phyloP scores from a whole-genome alignment of 2,329 filamentous ascomycete species.

The Verticillium klebahnii region DNA sequence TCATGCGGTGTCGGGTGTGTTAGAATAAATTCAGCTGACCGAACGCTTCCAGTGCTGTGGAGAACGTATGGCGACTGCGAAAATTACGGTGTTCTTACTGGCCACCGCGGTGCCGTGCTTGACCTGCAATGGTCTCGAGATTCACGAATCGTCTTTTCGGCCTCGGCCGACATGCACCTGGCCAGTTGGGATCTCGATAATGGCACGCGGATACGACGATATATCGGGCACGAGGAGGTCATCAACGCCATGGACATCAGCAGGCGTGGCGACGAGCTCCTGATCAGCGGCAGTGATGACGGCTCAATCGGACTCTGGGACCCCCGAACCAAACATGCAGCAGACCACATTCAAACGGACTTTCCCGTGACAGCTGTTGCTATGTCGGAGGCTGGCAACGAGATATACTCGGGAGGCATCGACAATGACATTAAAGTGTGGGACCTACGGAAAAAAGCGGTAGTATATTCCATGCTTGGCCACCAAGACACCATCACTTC shows the following conservation, averaged over 20 bases:
- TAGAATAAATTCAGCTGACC: conserved; percentile 10
- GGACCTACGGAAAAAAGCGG: conserved; percentile 88
- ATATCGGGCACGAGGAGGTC: conserved; percentile 92
- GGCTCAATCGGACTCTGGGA: conserved; percentile 96
- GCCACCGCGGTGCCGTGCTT: conserved; percentile 85
- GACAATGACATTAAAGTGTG: conserved; percentile 97
- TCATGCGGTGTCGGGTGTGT: background rate
- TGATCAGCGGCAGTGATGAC: conserved; percentile 91
- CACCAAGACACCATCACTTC: conserved; percentile 92
- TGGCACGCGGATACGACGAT: conserved; percentile 85
- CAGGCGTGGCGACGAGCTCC: conserved; percentile 81
- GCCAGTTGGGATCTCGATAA: conserved; percentile 94
- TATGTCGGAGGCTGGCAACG: conserved; percentile 89
- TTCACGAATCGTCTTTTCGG: conserved; percentile 83
- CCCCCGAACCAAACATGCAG: conserved; percentile 80
- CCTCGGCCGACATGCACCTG: conserved; percentile 87
- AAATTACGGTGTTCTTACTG: conserved; percentile 85
- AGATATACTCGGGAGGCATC: conserved; percentile 90
- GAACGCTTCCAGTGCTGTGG: conserved; percentile 70
- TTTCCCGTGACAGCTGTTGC: conserved; percentile 90
- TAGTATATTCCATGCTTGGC: conserved; percentile 82
- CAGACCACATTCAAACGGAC: conserved; percentile 83
- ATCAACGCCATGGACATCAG: conserved; percentile 89
- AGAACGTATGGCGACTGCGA: conserved; percentile 87
- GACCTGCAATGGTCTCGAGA: conserved; percentile 97